Evolutionary conservation across 2,329 filamentous ascomycete genomes (phyloP), one percentile per base, ranked within the genome.

Genomic region (Cercospora sojina): DNA sequence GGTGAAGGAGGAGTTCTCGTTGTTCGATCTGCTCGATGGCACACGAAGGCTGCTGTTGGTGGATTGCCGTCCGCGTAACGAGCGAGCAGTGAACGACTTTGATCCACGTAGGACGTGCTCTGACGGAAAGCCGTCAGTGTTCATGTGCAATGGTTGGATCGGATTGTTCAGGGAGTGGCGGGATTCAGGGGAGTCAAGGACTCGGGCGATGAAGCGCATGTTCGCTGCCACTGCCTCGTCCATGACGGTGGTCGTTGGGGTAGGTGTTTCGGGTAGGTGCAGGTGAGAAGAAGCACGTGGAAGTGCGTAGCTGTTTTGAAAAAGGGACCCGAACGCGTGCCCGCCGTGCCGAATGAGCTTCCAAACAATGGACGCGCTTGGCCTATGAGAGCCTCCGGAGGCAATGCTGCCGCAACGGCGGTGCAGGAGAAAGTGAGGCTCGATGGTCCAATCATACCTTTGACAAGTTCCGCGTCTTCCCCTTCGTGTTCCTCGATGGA

Each of bases 71-170:
- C 76, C 78, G 41, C 72, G 75, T 35, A 72, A 74, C 3, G 77
- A 78, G 35, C 76, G 76, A n/a, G 75, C 76, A 3, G 75, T 72
- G 63, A 77, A 78, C 7, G 76, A 77, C 56, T 74, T 77, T n/a
- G 77, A 74, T 59, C 72, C 75, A 59, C 77, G 76, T 20, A 79
- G 74, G 41, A 79, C 76, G 64, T 79, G 77, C 64, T 78, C 77
- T 78, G 73, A 70, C 47, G 64, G 69, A 35, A 43, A 59, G 53
- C 43, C 25, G 67, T 76, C 65, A 74, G 71, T 38, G 57, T 18
- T 16, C 63, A 29, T 58, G 57, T 41, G 43, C 53, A 43, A 38
- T 16, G 31, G 31, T 29, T 20, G 20, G 16, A 31, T n/a, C 9
- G 31, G 20, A 20, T 32, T n/a, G 59, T 32, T 27, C 32, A 20